Evolutionary conservation across 176 grass and related monocot genomes (phyloP), one percentile per base, ranked within the genome.

Genomic region (Cenchrus purpureus): DNA sequence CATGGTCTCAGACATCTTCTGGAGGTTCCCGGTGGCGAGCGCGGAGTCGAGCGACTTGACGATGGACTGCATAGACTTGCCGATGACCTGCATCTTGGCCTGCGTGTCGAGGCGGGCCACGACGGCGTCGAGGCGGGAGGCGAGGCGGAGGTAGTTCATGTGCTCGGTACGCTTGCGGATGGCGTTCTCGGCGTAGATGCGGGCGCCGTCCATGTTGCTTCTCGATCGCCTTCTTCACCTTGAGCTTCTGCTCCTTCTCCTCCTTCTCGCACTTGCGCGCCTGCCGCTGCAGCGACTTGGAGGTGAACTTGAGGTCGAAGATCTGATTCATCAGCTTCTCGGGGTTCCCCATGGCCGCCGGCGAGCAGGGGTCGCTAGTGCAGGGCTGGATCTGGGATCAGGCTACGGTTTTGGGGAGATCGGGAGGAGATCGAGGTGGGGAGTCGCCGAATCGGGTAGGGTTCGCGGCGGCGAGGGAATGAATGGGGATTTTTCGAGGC

Each of bases 161-260:
- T 98, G 96, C 89, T 95, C 96, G 19, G 91, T 95, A 80, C 93
- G 93, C 79, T 98, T 95, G 83, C 96, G 89, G 77, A 98, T 98
- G 68, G 96, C 96, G 83, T 98, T 98, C 87, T 98, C 96, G 20
- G 96, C 96, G 81, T 98, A 98, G 88, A 98, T 95, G 55, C 96
- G 93, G 8, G 96, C 96, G 83, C 96, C 96, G 78, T 95, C 93
- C 81, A 94, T 71, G 91, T 98, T 98, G 7, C 89, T 98, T 95
- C 88, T 98, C 97, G 81, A 95, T 94, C 25, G 97, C 93, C 89
- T 98, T 98, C 93, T 95, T 98, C 13, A 95, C 96, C 96, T 98
- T 95, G 79, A 98, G 89, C 83, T 95, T 98, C 83, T 95, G 86
- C 73, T 92, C 85, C 80, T 98, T 98, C 93, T 95, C 93, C 84